Evolutionary conservation across 257 asterid species (phyloP), one percentile per base, ranked within the genome.

Genomic region (Fraxinus anomala): DNA sequence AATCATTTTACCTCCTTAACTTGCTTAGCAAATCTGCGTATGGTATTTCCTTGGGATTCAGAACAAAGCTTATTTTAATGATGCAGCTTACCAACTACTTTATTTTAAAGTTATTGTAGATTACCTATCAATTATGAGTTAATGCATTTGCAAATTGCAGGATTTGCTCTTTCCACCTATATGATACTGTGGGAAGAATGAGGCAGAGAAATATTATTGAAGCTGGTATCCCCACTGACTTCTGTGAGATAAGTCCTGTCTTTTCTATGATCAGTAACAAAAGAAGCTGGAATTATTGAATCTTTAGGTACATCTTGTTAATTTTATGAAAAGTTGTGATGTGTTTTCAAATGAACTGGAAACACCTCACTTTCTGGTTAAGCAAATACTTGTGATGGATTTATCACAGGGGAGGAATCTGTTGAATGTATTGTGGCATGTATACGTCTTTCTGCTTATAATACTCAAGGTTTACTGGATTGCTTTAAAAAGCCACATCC

Each of bases 101-200:
- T 40, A 47, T 68, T 31, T 21, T 47, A 47, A 59, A 59, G 14
- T 59, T 59, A 59, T 59, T 23, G 8, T 21, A n/a, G 31, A 67
- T 66, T 68, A 54, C 39, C 73, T 28, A 59, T 65, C 68, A 68
- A 65, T 76, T 44, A 68, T 75, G 71, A 78, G 77, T 59, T 59
- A 68, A 68, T 66, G 24, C 30, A 69, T 73, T 81, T 83, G 76
- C 70, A 73, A 37, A 34, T 78, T 84, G 79, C 87, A 87, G 87
- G 86, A 63, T 77, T 69, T 73, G 71, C 81, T 83, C 77, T 74
- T 76, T 81, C 65, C 79, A 67, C 68, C 77, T 59, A 59, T 28
- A 33, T 80, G 80, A 68, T 77, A 76, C 86, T 79, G n/a, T 63
- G 47, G 75, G 70, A 49, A 71, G 83, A 76, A 65, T 40, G 79